Base-by-base conservation (phyloP, 2,329 filamentous ascomycete species). In the Aspergillus pseudoterreus region DNA sequence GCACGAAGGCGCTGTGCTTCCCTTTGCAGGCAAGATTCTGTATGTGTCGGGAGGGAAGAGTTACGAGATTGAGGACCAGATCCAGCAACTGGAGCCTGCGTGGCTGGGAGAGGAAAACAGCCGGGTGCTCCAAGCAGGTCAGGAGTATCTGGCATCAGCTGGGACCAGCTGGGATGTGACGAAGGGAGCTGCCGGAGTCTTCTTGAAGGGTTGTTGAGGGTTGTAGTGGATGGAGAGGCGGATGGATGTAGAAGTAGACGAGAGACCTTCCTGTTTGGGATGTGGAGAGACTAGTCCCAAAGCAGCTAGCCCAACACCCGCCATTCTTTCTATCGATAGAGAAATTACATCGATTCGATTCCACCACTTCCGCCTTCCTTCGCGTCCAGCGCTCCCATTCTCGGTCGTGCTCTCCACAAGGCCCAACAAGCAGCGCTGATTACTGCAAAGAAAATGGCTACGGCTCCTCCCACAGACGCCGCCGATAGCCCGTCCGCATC, bases 51-150 rank as follows among this genome's bases (percentile, higher is more conserved):
- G 62, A 11, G 57, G 61, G 9, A 47, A 64, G 47, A 57, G 58
- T 19, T 59, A 58, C 38, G 62, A 64, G 10, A 57, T 65, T 19
- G 62, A 65, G 48, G 61, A 64, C 33, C 43, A 42, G 6, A 42
- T 65, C 4, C 54, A 57, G n/a, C 47, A 42, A 3, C 43, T 62
- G 35, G 58, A 63, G 41, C 58, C 60, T 2, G 14, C 17, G 4
- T 65, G 62, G 62, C 49, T 65, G 44, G 62, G 76, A 2, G 61
- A 73, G 52, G 72, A 78, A 56, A 62, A 42, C 19, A 42, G 39
- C 10, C n/a, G 39, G 8, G 19, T 42, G 1, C 39, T 42, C 9
- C 39, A 17, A 10, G 39, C 19, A 2, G 39, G 39, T 5, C 39
- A 42, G 19, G 4, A 42, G 39, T 42, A 42, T 42, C 39, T 42